Base-by-base conservation (phyloP, 768 basidiomycete genomes). In the Kwoniella mangroviensis region DNA sequence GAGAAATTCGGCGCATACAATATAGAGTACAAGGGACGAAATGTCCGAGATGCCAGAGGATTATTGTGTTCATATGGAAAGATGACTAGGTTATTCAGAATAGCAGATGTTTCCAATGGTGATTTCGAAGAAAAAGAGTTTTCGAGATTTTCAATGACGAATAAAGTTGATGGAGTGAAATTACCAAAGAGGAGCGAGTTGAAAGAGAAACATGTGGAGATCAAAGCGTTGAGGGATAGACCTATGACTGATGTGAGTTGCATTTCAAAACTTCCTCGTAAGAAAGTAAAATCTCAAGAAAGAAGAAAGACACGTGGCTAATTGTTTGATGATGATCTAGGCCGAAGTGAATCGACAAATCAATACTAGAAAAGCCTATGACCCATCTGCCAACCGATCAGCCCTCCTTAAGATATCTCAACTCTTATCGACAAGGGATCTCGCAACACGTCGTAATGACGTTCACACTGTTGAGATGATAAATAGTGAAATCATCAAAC, bases 81-180 rank as follows among this genome's bases (percentile, higher is more conserved):
- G 66, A 88, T 89, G 0, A 78, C 86, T 9, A 86, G 85, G 68
- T 69, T 83, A 0, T 94, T 91, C 76, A 81, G 83, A 3, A 94
- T 99, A 90, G 92, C 94, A 79, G 91, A 90, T 74, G 89, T 96
- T 9, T 96, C 93, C 7, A 96, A 98, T 79, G 84, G 87, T 1
- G 67, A 84, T 3, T 90, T 93, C 68, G 84, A 84, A 12, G 82
- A 85, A 70, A 65, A 53, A 21, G 76, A 77, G 43, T 69, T 62
- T 45, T 7, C 40, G 28, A 56, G 73, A 51, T 73, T 57, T 79
- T 93, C 92, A 87, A 87, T 81, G 93, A 96, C 80, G 26, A 73
- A 92, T 89, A 81, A 88, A 87, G 13, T 88, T 90, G 42, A 80
- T 61, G 62, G 68, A 3, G 68, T 80, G 13, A 88, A 88, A 64